Evolutionary conservation across 768 basidiomycete genomes (phyloP).

Genomic region (Collybiopsis luxurians): DNA sequence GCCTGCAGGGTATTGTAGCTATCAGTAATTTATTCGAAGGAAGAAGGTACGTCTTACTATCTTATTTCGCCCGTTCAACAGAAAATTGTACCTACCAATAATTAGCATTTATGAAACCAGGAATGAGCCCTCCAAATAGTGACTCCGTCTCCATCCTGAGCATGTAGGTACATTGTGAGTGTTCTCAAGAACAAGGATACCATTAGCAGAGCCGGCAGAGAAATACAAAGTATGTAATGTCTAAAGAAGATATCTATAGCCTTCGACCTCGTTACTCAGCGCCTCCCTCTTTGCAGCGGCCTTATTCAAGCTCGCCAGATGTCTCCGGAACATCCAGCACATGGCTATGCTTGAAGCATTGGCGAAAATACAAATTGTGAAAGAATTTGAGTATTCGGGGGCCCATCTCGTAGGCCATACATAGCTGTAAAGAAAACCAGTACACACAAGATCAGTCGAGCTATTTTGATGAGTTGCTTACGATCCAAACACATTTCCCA

Average conservation of each 20-base stretch:
- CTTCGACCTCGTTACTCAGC: constrained; percentile 28
- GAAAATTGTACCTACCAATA: too few relatives aligned
- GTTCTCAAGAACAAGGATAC: too few relatives aligned
- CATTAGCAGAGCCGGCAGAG: too few relatives aligned
- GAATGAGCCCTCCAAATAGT: too few relatives aligned
- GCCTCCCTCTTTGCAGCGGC: constrained; percentile 36
- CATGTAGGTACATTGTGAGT: too few relatives aligned
- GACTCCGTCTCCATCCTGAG: too few relatives aligned
- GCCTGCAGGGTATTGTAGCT: too few relatives aligned
- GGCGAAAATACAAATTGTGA: constrained; percentile 67
- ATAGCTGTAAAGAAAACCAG: constrained; percentile 28
- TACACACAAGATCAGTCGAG: background rate
- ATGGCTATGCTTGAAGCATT: constrained; percentile 49
- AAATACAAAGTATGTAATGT: too few relatives aligned
- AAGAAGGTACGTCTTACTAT: too few relatives aligned
- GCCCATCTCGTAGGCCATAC: constrained; percentile 71
- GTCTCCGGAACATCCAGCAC: constrained; percentile 45
- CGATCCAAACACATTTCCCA: constrained; percentile 84
- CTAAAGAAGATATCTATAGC: constrained; percentile 48
- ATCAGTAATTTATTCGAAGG: too few relatives aligned
- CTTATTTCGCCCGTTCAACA: too few relatives aligned
- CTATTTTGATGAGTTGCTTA: constrained; percentile 39
- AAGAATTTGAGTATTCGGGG: constrained; percentile 67
- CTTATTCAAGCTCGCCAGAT: constrained; percentile 40
- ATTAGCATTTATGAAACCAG: too few relatives aligned